phyloP scores from a whole-genome alignment of 768 basidiomycete genomes.

The Suillus luteus region DNA sequence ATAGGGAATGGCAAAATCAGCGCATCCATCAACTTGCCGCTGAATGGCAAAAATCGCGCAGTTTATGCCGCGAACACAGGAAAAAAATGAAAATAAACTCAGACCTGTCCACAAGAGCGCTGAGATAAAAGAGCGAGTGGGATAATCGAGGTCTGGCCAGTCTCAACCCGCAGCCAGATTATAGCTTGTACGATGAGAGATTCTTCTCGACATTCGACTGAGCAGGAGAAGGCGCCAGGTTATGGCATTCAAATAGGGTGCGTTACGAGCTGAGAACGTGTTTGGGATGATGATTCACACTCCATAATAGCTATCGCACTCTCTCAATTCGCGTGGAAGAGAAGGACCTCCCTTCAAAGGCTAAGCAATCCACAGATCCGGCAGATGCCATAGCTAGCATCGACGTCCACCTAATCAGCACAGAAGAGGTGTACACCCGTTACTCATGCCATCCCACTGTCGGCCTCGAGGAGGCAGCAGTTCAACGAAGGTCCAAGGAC shows the following conservation, averaged over 20 bases:
- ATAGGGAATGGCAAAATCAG: constrained; percentile 30
- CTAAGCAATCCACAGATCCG: constrained; percentile 32
- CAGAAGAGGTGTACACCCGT: constrained; percentile 45
- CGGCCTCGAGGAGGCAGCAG: constrained; percentile 51
- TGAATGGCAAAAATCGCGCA: constrained; percentile 33
- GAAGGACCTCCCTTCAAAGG: constrained; percentile 19
- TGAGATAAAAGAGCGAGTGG: constrained; percentile 21
- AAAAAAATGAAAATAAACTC: constrained; percentile 7
- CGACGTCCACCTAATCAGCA: constrained; percentile 47
- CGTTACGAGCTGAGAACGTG: background rate
- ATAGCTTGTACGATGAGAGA: background rate
- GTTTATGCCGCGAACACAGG: constrained; percentile 11
- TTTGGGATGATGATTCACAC: background rate
- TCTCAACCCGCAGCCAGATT: background rate
- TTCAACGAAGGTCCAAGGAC: constrained; percentile 39
- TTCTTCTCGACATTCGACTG: constrained; percentile 18
- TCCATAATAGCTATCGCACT: constrained; percentile 40
- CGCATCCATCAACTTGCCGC: constrained; percentile 15
- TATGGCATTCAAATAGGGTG: constrained; percentile 36
- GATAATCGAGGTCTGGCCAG: background rate
- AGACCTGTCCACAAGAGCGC: background rate
- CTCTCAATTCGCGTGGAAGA: constrained; percentile 47
- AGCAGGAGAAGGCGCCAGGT: constrained; percentile 17
- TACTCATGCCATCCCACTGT: constrained; percentile 43
- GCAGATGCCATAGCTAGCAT: constrained; percentile 44